These are phyloP conservation scores for Ogataea parapolymorpha DNA, from an alignment of 805 yeast genomes.

Conservation along the genomic window DNA sequence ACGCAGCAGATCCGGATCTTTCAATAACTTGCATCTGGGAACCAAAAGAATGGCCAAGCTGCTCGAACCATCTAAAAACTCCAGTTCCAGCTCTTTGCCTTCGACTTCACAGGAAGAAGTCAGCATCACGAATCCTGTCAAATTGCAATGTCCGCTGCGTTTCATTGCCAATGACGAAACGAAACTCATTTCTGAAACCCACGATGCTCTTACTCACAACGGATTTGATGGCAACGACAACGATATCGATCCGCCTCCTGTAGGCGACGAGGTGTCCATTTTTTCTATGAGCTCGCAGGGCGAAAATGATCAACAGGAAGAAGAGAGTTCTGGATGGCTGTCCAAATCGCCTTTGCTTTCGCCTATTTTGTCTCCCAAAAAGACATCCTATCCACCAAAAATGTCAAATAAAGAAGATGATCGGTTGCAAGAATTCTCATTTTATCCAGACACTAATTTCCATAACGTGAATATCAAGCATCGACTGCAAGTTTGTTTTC, in stretches of 20 bases:
- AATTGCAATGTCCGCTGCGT: slow-evolving; percentile 34
- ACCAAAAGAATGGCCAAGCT: slow-evolving; percentile 20
- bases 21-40: slow-evolving; percentile 8
- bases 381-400: slow-evolving; percentile 12
- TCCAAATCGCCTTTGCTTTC: slow-evolving; percentile 22
- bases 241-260: slow-evolving; percentile 14
- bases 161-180: slow-evolving; percentile 33
- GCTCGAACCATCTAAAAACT: slow-evolving; percentile 15
- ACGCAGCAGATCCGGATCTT: slow-evolving; percentile 22
- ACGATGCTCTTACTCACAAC: slow-evolving; percentile 24
- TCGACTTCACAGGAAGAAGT: slow-evolving; percentile 24
- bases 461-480: slow-evolving; percentile 63
- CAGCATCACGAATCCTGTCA: slow-evolving; percentile 35
- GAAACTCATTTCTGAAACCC: slow-evolving; percentile 25
- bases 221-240: slow-evolving; percentile 23
- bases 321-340: slow-evolving; percentile 20
- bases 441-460: slow-evolving; percentile 64
- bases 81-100: slow-evolving; percentile 1
- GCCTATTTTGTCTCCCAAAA: slow-evolving; percentile 19
- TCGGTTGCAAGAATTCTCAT: slow-evolving; percentile 22
- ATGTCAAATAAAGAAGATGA: slow-evolving; percentile 17
- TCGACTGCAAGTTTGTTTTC: slow-evolving; percentile 64
- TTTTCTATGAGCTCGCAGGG: slow-evolving; percentile 27
- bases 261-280: slow-evolving; percentile 24
- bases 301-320: slow-evolving; percentile 14